These are phyloP conservation scores for Alternaria incomplexa DNA, from an alignment of 2,329 filamentous ascomycete species.

Conservation along the genomic window DNA sequence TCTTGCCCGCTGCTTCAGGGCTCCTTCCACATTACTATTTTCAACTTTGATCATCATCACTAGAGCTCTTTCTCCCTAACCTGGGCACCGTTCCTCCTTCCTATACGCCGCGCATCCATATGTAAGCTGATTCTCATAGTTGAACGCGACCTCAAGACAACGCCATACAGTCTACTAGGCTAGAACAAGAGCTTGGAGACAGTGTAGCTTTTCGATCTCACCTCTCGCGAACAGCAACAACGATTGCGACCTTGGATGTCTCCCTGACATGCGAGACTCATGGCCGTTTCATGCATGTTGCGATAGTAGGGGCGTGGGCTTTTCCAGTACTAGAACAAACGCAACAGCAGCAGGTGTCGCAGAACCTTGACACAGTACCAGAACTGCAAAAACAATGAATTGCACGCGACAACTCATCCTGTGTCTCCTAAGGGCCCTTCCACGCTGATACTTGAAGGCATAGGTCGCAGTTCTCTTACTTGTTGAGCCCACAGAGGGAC, in stretches of 20 bases:
- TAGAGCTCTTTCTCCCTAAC: neutral
- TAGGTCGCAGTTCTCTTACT: neutral
- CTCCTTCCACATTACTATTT: neutral
- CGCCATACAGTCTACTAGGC: neutral
- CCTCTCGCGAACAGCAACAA: neutral
- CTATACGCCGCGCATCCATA: neutral
- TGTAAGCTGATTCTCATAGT: neutral
- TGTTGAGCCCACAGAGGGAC: neutral
- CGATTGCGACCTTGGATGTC: neutral
- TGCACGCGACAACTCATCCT: neutral
- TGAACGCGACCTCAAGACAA: neutral
- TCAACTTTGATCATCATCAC: neutral
- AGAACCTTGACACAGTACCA: neutral
- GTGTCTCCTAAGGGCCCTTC: neutral
- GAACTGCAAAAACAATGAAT: neutral
- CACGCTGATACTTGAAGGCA: neutral
- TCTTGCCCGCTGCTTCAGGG: neutral
- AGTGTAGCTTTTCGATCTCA: neutral
- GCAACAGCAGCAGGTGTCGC: neutral
- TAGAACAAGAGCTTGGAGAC: neutral
- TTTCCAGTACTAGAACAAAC: neutral
- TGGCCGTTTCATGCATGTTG: neutral
- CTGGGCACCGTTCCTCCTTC: fast-evolving
- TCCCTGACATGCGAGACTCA: neutral
- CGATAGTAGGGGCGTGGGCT: neutral